Percentiles rank a stretch among this genome's conserved stretches.
phyloP scores from a whole-genome alignment of 2,329 filamentous ascomycete species.

The Venturiaceae sp. region DNA sequence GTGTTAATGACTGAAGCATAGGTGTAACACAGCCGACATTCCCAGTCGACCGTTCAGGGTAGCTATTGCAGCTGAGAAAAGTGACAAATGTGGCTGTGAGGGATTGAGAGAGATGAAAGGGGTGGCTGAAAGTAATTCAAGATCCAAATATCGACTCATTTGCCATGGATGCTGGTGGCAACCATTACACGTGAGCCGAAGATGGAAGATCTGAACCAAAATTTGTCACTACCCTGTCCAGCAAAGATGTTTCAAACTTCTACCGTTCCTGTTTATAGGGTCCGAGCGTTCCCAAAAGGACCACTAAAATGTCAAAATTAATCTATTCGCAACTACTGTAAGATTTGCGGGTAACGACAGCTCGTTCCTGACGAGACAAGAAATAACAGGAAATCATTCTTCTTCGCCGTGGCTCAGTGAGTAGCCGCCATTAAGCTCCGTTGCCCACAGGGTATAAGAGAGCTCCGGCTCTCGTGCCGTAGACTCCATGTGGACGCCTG shows the following conservation, averaged over 20 bases:
- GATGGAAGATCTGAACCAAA: neutral
- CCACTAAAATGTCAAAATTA: neutral
- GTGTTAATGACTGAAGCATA: neutral
- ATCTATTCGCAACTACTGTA: neutral
- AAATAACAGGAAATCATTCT: too few relatives aligned
- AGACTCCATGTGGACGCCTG: neutral
- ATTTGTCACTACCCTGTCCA: neutral
- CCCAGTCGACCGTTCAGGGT: neutral
- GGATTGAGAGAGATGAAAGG: neutral
- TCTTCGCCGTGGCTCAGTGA: neutral
- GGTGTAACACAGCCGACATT: neutral
- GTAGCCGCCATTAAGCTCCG: neutral
- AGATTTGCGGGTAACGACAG: neutral
- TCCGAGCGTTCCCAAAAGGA: neutral
- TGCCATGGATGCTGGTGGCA: neutral
- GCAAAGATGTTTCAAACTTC: neutral
- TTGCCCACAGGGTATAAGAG: neutral
- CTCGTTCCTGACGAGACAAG: neutral
- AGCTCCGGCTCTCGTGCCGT: neutral
- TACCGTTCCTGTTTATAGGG: neutral
- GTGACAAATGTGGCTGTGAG: neutral
- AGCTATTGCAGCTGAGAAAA: neutral
- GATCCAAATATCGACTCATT: neutral
- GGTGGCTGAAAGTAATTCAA: neutral
- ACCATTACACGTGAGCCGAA: neutral